Evolutionary conservation across 2,329 filamentous ascomycete genomes (phyloP).

Genomic region (Calonectria pauciramosa): DNA sequence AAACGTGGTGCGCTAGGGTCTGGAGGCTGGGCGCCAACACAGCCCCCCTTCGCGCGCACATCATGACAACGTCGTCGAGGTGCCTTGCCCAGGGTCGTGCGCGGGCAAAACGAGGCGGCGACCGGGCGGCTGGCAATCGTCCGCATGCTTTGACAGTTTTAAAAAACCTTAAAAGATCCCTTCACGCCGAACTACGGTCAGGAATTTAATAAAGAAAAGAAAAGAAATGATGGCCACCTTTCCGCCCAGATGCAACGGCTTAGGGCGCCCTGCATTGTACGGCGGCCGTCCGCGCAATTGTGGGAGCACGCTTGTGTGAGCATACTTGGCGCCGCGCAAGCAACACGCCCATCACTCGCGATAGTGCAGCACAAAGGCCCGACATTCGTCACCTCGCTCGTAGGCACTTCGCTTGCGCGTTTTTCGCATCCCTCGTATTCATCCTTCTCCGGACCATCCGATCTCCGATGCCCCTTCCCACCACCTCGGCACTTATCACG

Average conservation of each 20-base stretch:
- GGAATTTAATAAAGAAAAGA: neutral
- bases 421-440: conserved; percentile 19
- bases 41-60: neutral
- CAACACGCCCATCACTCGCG: neutral
- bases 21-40: neutral
- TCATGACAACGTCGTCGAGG: neutral
- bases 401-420: neutral
- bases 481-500: neutral
- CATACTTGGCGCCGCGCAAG: neutral
- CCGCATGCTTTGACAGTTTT: neutral
- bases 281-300: neutral
- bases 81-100: neutral
- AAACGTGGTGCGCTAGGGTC: conserved; percentile 1
- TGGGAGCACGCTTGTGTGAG: neutral
- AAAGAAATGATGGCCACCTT: neutral
- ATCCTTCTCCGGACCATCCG: conserved; percentile 9
- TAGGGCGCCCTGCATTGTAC: neutral
- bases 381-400: conserved; percentile 17
- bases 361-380: neutral
- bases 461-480: neutral
- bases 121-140: neutral
- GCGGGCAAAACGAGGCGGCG: neutral
- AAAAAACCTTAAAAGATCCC: neutral
- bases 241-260: neutral
- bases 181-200: neutral